phyloP scores from a whole-genome alignment of 208 protist genomes.

The Spongospora subterranea region DNA sequence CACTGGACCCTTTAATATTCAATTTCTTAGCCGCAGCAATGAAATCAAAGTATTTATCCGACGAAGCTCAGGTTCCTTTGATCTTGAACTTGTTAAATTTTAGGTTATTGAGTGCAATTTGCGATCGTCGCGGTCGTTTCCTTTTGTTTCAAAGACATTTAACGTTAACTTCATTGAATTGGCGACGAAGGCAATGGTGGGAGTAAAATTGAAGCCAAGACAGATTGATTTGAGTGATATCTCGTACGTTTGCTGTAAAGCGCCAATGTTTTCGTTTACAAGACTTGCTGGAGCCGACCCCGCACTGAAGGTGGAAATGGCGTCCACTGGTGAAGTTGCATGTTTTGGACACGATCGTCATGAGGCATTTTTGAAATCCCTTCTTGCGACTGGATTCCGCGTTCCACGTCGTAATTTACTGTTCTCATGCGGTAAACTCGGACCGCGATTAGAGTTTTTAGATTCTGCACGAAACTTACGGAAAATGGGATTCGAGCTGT shows the following conservation, averaged over 20 bases:
- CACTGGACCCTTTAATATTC: conserved; percentile 96
- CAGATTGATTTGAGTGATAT: conserved; percentile 57
- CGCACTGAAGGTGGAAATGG: conserved; percentile 98
- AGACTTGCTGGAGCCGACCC: conserved; percentile 92
- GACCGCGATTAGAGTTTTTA: conserved; percentile 79
- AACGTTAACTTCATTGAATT: conserved; percentile 89
- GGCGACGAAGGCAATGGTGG: conserved; percentile 78
- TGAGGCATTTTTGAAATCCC: conserved; percentile 84
- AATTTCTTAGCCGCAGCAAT: conserved; percentile 94
- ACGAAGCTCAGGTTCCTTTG: conserved; percentile 7
- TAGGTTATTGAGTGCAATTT: conserved; percentile 96
- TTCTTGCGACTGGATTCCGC: conserved; percentile 81
- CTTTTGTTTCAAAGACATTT: conserved; percentile 85
- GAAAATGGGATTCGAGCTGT: conserved; percentile 79
- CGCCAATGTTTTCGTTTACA: conserved; percentile 97
- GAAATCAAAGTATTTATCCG: conserved; percentile 79
- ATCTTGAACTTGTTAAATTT: neutral
- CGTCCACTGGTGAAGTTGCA: conserved; percentile 87
- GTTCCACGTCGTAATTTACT: conserved; percentile 76
- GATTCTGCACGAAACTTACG: conserved; percentile 71
- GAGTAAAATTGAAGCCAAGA: conserved; percentile 60
- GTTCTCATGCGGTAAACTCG: conserved; percentile 75
- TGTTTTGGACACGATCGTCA: conserved; percentile 87
- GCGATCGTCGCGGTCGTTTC: conserved; percentile 93
- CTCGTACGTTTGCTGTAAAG: conserved; percentile 65